phyloP scores from a whole-genome alignment of 2,329 filamentous ascomycete species.

The Fusarium xylarioides region DNA sequence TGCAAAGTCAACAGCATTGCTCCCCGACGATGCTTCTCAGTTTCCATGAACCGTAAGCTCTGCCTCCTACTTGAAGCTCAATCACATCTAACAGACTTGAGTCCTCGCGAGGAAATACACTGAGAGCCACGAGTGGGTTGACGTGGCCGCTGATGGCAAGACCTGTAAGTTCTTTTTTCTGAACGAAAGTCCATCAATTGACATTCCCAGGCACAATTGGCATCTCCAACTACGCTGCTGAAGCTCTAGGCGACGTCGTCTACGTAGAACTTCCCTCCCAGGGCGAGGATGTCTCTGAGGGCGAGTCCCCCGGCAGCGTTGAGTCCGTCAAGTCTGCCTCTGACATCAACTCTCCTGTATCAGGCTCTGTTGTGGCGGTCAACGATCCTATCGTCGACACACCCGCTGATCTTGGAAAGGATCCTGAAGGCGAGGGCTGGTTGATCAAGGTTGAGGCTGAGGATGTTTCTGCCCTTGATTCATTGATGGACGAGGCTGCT shows the following conservation, averaged over 20 bases:
- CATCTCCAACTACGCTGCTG: slow-evolving; percentile 84
- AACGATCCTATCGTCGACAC: slow-evolving; percentile 58
- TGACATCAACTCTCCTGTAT: slow-evolving; percentile 84
- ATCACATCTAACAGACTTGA: neutral
- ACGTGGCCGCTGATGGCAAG: slow-evolving; percentile 74
- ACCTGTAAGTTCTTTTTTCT: slow-evolving; percentile 32
- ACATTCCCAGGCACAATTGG: slow-evolving; percentile 68
- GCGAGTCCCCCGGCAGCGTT: slow-evolving; percentile 85
- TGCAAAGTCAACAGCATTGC: slow-evolving; percentile 19
- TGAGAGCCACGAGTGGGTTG: slow-evolving; percentile 93
- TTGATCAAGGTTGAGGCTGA: slow-evolving; percentile 79
- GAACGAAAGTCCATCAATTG: neutral
- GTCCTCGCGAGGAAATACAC: slow-evolving; percentile 66
- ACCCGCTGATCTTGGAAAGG: slow-evolving; percentile 67
- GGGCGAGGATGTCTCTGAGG: slow-evolving; percentile 70
- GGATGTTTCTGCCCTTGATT: slow-evolving; percentile 64
- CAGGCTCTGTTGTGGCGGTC: slow-evolving; percentile 73
- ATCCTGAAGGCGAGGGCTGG: slow-evolving; percentile 82
- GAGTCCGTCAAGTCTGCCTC: slow-evolving; percentile 94
- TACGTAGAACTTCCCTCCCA: slow-evolving; percentile 84
- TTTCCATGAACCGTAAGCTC: slow-evolving; percentile 36
- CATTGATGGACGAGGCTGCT: slow-evolving; percentile 74
- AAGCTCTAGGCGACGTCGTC: slow-evolving; percentile 88
- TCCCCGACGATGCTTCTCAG: slow-evolving; percentile 39
- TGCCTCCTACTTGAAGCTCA: neutral